These are phyloP conservation scores for Rhynchospora pubera DNA, from an alignment of 176 grass and related monocot species.

Conservation along the genomic window DNA sequence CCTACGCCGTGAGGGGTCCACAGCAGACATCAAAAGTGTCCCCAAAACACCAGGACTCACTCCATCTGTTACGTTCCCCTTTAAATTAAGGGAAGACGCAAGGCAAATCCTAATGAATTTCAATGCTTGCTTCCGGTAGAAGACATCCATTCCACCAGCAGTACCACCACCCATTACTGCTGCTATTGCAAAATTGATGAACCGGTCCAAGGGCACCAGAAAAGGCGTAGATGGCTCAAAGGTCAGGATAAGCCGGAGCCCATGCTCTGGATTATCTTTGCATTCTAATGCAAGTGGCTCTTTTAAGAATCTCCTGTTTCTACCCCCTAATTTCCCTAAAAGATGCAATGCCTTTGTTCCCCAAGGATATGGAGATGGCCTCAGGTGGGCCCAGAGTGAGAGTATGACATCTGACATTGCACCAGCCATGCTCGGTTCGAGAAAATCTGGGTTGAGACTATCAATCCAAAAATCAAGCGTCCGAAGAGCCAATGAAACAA, in stretches of 20 bases:
- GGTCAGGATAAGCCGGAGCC: constrained; percentile 89
- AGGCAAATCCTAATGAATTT: constrained; percentile 85
- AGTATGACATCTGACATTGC: constrained; percentile 97
- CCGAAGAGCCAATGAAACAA: constrained; percentile 85
- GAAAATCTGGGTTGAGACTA: constrained; percentile 97
- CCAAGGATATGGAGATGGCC: constrained; percentile 81
- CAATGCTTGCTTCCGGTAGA: constrained; percentile 90
- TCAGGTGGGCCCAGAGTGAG: constrained; percentile 95
- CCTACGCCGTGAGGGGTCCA: constrained; percentile 76
- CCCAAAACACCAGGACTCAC: constrained; percentile 64
- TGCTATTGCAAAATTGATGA: constrained; percentile 82
- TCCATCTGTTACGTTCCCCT: constrained; percentile 81
- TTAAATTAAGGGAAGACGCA: constrained; percentile 73
- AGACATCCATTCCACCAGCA: constrained; percentile 59
- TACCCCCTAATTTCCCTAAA: constrained; percentile 85
- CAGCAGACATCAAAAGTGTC: constrained; percentile 65
- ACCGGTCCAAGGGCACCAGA: constrained; percentile 92
- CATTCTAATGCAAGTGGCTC: constrained; percentile 82
- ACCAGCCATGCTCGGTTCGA: constrained; percentile 99
- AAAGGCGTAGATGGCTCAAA: constrained; percentile 97
- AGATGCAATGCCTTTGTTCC: constrained; percentile 90
- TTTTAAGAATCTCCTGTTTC: constrained; percentile 89
- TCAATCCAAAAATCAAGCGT: constrained; percentile 99
- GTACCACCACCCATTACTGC: constrained; percentile 63
- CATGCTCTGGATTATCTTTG: constrained; percentile 99